Evolutionary conservation across 2,329 filamentous ascomycete species (phyloP).

Genomic region (Pseudocercospora crystallina): DNA sequence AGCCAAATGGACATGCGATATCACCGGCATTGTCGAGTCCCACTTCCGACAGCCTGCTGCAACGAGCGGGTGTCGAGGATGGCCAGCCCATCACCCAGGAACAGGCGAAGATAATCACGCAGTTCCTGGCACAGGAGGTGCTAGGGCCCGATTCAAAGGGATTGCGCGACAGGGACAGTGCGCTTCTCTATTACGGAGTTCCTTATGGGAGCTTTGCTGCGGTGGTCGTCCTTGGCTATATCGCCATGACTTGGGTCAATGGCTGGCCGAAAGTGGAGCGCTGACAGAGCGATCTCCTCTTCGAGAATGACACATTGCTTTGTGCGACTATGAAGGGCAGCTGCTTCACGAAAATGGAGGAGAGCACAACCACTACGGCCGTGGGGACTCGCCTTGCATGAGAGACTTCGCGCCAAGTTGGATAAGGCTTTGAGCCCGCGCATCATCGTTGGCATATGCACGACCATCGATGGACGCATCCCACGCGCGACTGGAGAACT

Average conservation of each 20-base stretch:
- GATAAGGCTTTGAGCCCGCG: too few species aligned
- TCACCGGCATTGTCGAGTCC: constrained; percentile 22
- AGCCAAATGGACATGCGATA: constrained; percentile 29
- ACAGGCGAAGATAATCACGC: constrained; percentile 32
- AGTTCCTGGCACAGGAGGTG: constrained; percentile 32
- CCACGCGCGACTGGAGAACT: too few species aligned
- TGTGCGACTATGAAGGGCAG: too few species aligned
- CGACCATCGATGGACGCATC: too few species aligned
- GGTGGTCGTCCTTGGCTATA: constrained; percentile 33
- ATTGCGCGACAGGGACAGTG: constrained; percentile 16
- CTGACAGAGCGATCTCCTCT: constrained; percentile 30
- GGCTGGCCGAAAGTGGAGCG: constrained; percentile 47
- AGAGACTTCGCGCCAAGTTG: too few species aligned
- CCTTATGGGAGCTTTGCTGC: constrained; percentile 32
- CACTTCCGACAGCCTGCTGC: constrained; percentile 29
- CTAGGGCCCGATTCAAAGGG: constrained; percentile 16
- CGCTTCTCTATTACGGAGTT: constrained; percentile 29
- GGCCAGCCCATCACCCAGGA: constrained; percentile 36
- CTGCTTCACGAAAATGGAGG: too few species aligned
- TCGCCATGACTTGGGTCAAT: constrained; percentile 36
- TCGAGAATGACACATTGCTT: too few species aligned
- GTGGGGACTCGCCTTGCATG: too few species aligned
- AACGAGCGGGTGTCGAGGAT: constrained; percentile 33
- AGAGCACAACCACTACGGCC: too few species aligned
- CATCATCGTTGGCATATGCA: too few species aligned